Evolutionary conservation across 1,139 yeast genomes (phyloP).

Genomic region (Sugiyamaella sp.): DNA sequence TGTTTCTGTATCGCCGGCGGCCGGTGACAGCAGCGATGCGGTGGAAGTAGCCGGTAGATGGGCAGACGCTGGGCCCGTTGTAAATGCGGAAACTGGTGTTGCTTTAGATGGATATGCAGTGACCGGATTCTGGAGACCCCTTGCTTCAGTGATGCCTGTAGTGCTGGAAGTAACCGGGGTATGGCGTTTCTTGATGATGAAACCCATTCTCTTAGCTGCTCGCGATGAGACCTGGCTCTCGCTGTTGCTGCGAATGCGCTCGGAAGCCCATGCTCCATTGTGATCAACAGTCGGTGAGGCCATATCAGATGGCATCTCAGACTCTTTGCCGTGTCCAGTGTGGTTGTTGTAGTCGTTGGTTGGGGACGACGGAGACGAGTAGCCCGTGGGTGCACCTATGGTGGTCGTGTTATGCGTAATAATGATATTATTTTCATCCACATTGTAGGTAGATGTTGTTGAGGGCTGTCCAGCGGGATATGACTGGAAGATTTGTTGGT

Average conservation of each 20-base stretch:
- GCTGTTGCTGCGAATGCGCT: slow-evolving; percentile 57
- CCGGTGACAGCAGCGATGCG: neutral
- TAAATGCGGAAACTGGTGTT: slow-evolving; percentile 11
- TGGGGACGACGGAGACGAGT: slow-evolving; percentile 11
- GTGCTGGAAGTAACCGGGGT: neutral
- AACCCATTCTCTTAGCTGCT: slow-evolving; percentile 48
- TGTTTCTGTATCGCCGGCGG: neutral
- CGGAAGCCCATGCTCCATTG: slow-evolving; percentile 29
- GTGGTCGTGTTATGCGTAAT: too few relatives aligned
- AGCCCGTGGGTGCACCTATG: neutral
- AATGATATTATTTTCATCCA: neutral
- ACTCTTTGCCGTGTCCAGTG: neutral
- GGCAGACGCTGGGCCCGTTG: slow-evolving; percentile 10
- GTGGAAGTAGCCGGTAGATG: neutral
- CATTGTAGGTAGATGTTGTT: neutral
- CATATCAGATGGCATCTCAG: neutral
- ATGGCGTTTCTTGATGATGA: slow-evolving; percentile 32
- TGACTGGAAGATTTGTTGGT: neutral
- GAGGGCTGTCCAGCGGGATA: neutral
- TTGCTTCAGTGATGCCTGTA: neutral
- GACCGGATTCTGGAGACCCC: neutral
- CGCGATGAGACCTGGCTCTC: slow-evolving; percentile 55
- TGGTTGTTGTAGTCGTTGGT: neutral
- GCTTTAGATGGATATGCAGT: neutral
- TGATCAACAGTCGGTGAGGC: neutral